Evolutionary conservation across 345 rosid genomes (phyloP).

Genomic region (Nasturtium officinale): DNA sequence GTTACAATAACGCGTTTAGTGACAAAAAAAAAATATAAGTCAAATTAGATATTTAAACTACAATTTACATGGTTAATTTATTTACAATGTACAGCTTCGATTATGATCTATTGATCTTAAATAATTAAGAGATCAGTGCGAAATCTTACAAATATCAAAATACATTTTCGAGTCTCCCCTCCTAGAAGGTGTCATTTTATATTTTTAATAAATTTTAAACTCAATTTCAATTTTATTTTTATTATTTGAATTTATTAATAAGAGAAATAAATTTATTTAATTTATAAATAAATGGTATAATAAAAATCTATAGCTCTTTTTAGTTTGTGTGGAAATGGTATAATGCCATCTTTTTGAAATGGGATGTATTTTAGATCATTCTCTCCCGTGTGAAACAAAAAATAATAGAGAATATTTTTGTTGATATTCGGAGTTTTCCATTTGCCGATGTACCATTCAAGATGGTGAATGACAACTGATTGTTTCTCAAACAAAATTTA

Average conservation of each 20-base stretch:
- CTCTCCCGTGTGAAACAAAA: not conserved
- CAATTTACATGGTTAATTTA: not conserved
- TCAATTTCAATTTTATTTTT: not conserved
- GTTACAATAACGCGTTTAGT: conserved; percentile 29
- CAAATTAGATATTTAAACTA: not conserved
- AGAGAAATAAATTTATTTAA: not conserved
- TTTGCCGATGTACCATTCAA: not conserved
- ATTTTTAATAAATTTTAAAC: not conserved
- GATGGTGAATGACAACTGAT: not conserved
- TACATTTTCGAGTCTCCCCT: not conserved
- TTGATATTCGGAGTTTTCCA: too few species aligned
- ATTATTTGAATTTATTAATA: not conserved
- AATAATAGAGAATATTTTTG: not conserved
- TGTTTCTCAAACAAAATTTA: not conserved
- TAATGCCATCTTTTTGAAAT: too few species aligned
- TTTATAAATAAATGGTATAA: too few species aligned
- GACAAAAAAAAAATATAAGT: not conserved
- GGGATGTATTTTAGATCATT: too few species aligned
- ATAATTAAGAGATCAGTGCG: not conserved
- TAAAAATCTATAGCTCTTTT: not conserved
- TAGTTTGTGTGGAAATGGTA: not conserved
- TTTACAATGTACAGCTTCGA: not conserved
- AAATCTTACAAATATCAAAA: not conserved
- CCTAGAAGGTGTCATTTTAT: not conserved
- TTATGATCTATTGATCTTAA: not conserved